phyloP scores from a whole-genome alignment of 2,329 filamentous ascomycete species.

The Aulographum hederae region DNA sequence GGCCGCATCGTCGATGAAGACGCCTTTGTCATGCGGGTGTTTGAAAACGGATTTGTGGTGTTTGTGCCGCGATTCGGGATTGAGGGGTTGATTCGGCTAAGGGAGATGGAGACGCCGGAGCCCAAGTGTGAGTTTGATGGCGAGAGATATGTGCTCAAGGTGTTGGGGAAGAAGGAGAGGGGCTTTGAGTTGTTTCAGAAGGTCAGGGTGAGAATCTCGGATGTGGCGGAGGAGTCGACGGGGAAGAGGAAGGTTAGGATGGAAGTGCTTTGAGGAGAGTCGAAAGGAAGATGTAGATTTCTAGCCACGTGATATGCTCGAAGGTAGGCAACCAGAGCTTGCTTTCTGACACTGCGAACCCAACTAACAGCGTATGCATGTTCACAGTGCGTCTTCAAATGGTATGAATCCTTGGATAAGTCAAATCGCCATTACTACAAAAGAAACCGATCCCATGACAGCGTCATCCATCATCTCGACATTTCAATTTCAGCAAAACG shows the following conservation, averaged over 20 bases:
- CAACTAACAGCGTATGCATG: too few relatives aligned
- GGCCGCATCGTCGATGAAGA: slow-evolving; percentile 61
- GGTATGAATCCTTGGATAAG: too few relatives aligned
- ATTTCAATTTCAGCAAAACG: too few relatives aligned
- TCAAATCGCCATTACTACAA: too few relatives aligned
- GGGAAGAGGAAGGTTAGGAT: slow-evolving; percentile 85
- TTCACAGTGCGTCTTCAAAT: too few relatives aligned
- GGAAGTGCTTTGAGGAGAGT: slow-evolving; percentile 23
- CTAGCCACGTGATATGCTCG: too few relatives aligned
- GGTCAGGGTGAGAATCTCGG: slow-evolving; percentile 72
- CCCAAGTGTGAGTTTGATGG: slow-evolving; percentile 70
- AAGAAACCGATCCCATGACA: too few relatives aligned
- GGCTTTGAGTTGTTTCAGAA: slow-evolving; percentile 79
- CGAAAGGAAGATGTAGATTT: too few relatives aligned
- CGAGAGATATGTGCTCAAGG: slow-evolving; percentile 61
- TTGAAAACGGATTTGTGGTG: slow-evolving; percentile 93
- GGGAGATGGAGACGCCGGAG: slow-evolving; percentile 60
- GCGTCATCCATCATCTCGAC: too few relatives aligned
- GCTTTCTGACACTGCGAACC: too few relatives aligned
- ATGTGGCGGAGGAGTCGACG: slow-evolving; percentile 87
- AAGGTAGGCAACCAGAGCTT: too few relatives aligned
- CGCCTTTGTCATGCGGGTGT: slow-evolving; percentile 91
- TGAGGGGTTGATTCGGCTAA: slow-evolving; percentile 72
- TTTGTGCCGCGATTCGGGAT: slow-evolving; percentile 93
- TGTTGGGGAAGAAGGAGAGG: slow-evolving; percentile 35